Conservation (phyloP, 148 eudicot genomes). For the Amaranthus palmeri region DNA sequence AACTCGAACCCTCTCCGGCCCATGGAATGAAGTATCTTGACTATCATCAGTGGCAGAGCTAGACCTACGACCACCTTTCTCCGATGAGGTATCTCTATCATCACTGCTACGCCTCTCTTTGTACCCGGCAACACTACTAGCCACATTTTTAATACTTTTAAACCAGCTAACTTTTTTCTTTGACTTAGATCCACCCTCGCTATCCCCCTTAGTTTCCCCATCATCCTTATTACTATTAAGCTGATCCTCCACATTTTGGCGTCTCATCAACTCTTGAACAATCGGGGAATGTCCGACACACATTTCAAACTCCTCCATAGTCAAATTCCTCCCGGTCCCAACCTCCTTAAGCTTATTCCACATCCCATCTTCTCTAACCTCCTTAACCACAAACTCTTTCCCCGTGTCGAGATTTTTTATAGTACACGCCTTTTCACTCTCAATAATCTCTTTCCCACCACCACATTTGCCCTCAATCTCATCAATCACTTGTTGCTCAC, state of each 20-base stretch:
- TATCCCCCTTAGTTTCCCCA: conserved; percentile 37
- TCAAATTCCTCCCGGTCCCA: conserved; percentile 85
- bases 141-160: conserved; percentile 72
- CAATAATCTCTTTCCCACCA: conserved; percentile 16
- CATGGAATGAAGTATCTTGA: conserved; percentile 75
- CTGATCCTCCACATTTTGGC: conserved; percentile 77
- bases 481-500: conserved; percentile 9
- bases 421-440: conserved; percentile 41
- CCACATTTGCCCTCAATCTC: conserved; percentile 26
- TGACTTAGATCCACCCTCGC: conserved; percentile 44
- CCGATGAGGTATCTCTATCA: conserved; percentile 84
- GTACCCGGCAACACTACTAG: conserved; percentile 56
- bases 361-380: conserved; percentile 76
- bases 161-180: conserved; percentile 88
- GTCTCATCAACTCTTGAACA: conserved; percentile 88
- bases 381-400: conserved; percentile 92
- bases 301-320: conserved; percentile 91
- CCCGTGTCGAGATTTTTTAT: conserved; percentile 91
- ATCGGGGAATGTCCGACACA: conserved; percentile 90
- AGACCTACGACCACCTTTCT: conserved; percentile 77
- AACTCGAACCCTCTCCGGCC: conserved; percentile 82
- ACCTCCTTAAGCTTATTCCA: conserved; percentile 84
- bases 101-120: conserved; percentile 78
- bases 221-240: conserved; percentile 19
- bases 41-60: conserved; percentile 97